These are phyloP conservation scores for Jackrogersella multiformis DNA, from an alignment of 495 filamentous ascomycete genomes.

Conservation along the genomic window DNA sequence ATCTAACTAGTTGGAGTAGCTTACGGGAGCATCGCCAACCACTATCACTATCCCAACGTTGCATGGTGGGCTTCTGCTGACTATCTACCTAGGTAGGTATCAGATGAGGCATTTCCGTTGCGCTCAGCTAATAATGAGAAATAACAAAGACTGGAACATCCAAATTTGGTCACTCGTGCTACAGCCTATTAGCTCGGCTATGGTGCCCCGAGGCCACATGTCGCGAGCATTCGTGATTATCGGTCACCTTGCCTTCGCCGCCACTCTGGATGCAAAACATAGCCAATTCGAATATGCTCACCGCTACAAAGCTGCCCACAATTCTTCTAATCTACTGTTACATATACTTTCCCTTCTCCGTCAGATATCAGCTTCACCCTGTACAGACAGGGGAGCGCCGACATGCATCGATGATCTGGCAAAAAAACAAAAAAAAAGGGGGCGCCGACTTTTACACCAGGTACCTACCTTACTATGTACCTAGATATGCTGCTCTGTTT, in stretches of 20 bases:
- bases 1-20: slow-evolving; percentile 35
- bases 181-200: slow-evolving; percentile 28
- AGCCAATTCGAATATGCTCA: slow-evolving; percentile 33
- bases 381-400: slow-evolving; percentile 24
- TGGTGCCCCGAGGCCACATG: slow-evolving; percentile 31
- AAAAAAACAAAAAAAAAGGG: no score
- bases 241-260: slow-evolving; percentile 28
- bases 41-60: slow-evolving; percentile 29
- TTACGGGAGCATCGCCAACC: slow-evolving; percentile 35
- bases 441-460: slow-evolving; percentile 12
- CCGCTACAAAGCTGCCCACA: slow-evolving; percentile 30
- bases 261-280: slow-evolving; percentile 31
- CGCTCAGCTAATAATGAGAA: slow-evolving; percentile 16
- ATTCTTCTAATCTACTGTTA: slow-evolving; percentile 9
- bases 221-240: slow-evolving; percentile 27
- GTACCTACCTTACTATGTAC: no score
- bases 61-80: slow-evolving; percentile 21
- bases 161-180: slow-evolving; percentile 24
- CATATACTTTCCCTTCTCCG: slow-evolving; percentile 20
- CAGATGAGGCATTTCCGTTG: slow-evolving; percentile 39
- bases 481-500: slow-evolving; percentile 13
- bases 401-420: slow-evolving; percentile 34
- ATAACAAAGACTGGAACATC: slow-evolving; percentile 6
- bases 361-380: slow-evolving; percentile 27
- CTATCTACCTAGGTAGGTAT: no score